Evolutionary conservation across 2,329 filamentous ascomycete species (phyloP).

Genomic region (Aspergillus calidoustus): DNA sequence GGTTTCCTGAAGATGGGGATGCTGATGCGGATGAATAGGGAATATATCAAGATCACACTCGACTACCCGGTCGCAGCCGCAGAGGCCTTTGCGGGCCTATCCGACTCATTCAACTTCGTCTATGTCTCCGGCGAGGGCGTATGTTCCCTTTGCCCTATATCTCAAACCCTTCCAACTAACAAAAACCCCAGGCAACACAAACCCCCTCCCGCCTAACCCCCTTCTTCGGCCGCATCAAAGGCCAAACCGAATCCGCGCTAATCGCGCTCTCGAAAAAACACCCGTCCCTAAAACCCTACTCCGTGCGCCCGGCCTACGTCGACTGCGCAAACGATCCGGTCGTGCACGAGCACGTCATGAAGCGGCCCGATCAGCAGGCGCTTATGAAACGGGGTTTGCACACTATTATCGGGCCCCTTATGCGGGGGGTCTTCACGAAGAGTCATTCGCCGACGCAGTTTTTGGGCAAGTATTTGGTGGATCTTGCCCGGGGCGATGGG

Average conservation of each 20-base stretch:
- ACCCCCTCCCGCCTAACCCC: slow-evolving; percentile 60
- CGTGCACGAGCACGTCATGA: slow-evolving; percentile 36
- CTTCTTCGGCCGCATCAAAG: slow-evolving; percentile 68
- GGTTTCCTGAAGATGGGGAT: too few relatives aligned
- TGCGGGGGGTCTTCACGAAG: slow-evolving; percentile 5
- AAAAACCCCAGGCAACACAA: slow-evolving; percentile 27
- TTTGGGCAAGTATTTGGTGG: slow-evolving; percentile 53
- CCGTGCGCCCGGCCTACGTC: slow-evolving; percentile 63
- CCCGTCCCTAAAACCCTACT: slow-evolving; percentile 57
- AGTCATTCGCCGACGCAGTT: slow-evolving; percentile 51
- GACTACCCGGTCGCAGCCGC: slow-evolving; percentile 69
- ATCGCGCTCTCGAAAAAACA: slow-evolving; percentile 54
- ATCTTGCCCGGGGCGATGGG: slow-evolving; percentile 46
- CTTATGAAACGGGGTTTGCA: slow-evolving; percentile 28
- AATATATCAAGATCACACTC: slow-evolving; percentile 71
- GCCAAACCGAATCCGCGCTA: slow-evolving; percentile 65
- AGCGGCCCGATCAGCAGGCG: slow-evolving; percentile 33
- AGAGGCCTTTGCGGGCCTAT: slow-evolving; percentile 59
- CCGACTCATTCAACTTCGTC: slow-evolving; percentile 68
- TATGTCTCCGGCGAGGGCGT: slow-evolving; percentile 65
- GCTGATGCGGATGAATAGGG: slow-evolving; percentile 36
- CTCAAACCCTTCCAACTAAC: background rate
- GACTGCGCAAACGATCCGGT: slow-evolving; percentile 54
- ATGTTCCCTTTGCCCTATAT: background rate
- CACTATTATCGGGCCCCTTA: slow-evolving; percentile 9